Evolutionary conservation across 257 asterid genomes (phyloP).

Genomic region (Salvia rosmarinus): DNA sequence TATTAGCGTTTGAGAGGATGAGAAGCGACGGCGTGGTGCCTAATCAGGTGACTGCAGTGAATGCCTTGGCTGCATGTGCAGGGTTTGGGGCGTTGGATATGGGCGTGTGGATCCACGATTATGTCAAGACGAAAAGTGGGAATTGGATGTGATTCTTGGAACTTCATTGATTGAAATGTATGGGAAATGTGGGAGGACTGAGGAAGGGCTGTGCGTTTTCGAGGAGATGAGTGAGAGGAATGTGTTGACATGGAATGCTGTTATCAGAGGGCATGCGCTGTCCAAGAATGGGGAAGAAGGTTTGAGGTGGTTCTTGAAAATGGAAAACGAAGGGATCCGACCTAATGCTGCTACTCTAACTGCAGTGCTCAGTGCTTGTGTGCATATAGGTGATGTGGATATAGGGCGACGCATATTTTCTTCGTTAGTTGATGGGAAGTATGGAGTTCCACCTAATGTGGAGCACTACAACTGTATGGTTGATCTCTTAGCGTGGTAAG

Average conservation of each 20-base stretch:
- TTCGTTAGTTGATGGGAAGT: conserved; percentile 42
- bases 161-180: conserved; percentile 76
- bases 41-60: conserved; percentile 76
- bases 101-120: conserved; percentile 64
- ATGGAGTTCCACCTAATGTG: conserved; percentile 58
- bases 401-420: conserved; percentile 58
- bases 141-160: conserved; percentile 72
- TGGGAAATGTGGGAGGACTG: conserved; percentile 60
- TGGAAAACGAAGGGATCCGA: conserved; percentile 54
- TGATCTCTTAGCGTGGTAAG: conserved; percentile 61
- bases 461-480: conserved; percentile 71
- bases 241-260: conserved; percentile 68
- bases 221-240: conserved; percentile 55
- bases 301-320: conserved; percentile 52
- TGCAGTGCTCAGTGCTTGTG: conserved; percentile 64
- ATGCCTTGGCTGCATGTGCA: conserved; percentile 70
- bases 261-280: conserved; percentile 66
- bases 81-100: conserved; percentile 52
- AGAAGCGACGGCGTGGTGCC: conserved; percentile 55
- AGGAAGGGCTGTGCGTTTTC: conserved; percentile 52
- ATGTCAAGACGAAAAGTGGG: conserved; percentile 54
- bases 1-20: conserved; percentile 60
- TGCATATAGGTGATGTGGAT: conserved; percentile 52
- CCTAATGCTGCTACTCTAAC: conserved; percentile 66
- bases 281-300: conserved; percentile 64